Evolutionary conservation across 441 rosid genomes (phyloP).

Genomic region (Euphorbia schlechtendalii): DNA sequence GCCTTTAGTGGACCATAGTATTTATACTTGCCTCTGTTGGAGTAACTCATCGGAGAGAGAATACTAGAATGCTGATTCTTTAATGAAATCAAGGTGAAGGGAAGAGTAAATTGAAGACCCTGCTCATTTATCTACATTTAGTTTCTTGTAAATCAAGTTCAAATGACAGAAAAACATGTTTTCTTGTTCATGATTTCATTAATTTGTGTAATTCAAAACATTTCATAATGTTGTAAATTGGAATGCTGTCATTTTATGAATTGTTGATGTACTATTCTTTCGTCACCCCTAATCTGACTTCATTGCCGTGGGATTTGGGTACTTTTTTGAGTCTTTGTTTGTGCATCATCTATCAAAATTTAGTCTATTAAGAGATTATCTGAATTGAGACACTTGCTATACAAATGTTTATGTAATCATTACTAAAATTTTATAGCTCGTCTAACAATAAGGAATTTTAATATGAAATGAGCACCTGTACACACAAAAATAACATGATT

Average conservation of each 20-base stretch:
- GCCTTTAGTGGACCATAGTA: not conserved
- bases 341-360: too few relatives aligned
- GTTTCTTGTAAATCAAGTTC: not conserved
- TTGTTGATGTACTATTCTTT: too few relatives aligned
- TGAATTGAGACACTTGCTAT: too few relatives aligned
- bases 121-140: not conserved
- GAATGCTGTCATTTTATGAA: not conserved
- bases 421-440: too few relatives aligned
- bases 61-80: not conserved
- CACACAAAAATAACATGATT: too few relatives aligned
- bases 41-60: not conserved
- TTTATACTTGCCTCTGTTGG: not conserved
- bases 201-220: not conserved
- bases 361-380: too few relatives aligned
- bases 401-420: too few relatives aligned
- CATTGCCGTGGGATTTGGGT: too few relatives aligned
- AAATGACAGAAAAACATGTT: not conserved
- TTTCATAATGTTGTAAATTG: not conserved
- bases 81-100: slow-evolving; percentile 8
- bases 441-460: too few relatives aligned
- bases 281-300: too few relatives aligned
- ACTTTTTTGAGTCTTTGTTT: too few relatives aligned
- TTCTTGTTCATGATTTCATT: not conserved
- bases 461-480: too few relatives aligned
- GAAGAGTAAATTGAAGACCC: not conserved